Conservation (phyloP, 805 yeast species). For the Monosporozyma aquatica region DNA sequence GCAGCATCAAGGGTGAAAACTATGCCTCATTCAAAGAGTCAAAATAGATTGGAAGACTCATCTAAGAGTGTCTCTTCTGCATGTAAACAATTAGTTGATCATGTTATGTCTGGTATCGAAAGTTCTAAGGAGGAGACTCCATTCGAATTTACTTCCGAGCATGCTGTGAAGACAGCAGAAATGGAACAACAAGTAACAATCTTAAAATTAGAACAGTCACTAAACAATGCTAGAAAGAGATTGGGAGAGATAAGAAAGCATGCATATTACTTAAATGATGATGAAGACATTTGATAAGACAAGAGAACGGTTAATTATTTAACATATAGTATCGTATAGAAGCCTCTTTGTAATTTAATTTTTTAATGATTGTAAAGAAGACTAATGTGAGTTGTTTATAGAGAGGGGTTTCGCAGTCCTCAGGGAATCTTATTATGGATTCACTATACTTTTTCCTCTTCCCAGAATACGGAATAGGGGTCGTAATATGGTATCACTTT, state of each 20-base stretch:
- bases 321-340: not conserved
- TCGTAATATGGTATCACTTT: too few species aligned
- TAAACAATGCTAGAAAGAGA: constrained; percentile 64
- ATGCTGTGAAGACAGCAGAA: constrained; percentile 76
- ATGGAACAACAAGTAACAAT: constrained; percentile 93
- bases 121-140: constrained; percentile 31
- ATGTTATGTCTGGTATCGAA: constrained; percentile 52
- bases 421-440: too few species aligned
- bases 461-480: too few species aligned
- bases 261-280: constrained; percentile 39
- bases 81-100: constrained; percentile 60
- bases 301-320: too few species aligned
- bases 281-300: too few species aligned
- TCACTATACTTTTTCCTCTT: too few species aligned
- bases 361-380: too few species aligned
- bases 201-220: constrained; percentile 66
- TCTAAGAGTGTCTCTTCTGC: constrained; percentile 65
- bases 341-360: not conserved
- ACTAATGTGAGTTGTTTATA: too few species aligned
- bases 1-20: constrained; percentile 88
- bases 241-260: constrained; percentile 77
- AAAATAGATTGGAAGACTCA: constrained; percentile 60
- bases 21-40: constrained; percentile 63
- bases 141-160: constrained; percentile 60
- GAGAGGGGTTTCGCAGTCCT: too few species aligned